Percentiles rank a stretch among this genome's conserved stretches.
These are phyloP conservation scores for Penicillium angulare DNA, from an alignment of 495 filamentous ascomycete species.

Conservation along the genomic window DNA sequence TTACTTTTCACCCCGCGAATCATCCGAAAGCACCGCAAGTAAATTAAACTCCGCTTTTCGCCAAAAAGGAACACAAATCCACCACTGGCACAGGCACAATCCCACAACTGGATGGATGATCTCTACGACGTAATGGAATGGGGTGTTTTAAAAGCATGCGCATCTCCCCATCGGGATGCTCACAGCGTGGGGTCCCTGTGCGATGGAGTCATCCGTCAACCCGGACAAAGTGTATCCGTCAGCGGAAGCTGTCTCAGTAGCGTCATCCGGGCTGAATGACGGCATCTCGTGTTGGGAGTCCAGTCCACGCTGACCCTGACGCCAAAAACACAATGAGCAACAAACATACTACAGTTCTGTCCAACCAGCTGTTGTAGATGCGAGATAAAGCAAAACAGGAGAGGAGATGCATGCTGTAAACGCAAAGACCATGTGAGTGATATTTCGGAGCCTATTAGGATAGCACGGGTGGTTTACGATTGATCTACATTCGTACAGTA, in stretches of 20 bases:
- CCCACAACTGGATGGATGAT: constrained; percentile 6
- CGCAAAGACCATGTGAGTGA: neutral
- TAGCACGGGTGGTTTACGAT: constrained; percentile 2
- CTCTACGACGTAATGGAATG: constrained; percentile 5
- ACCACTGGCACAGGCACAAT: neutral
- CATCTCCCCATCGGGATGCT: constrained; percentile 18
- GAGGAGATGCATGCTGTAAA: neutral
- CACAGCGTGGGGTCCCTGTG: constrained; percentile 13
- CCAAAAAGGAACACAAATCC: no score
- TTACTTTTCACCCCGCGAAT: neutral
- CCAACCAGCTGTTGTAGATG: no score
- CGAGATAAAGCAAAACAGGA: neutral
- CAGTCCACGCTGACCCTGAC: neutral
- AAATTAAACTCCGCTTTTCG: neutral
- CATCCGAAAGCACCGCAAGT: neutral
- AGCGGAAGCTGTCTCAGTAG: neutral
- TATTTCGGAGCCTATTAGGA: constrained; percentile 8
- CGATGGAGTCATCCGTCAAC: constrained; percentile 15
- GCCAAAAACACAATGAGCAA: neutral
- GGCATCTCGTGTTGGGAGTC: neutral
- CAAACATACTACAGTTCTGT: neutral
- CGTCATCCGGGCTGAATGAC: constrained; percentile 10
- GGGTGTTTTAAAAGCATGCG: constrained; percentile 5
- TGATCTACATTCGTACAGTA: neutral
- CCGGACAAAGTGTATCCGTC: neutral